These are phyloP conservation scores for Arabidopsis hybrid DNA, from an alignment of 441 rosid species.

Conservation along the genomic window DNA sequence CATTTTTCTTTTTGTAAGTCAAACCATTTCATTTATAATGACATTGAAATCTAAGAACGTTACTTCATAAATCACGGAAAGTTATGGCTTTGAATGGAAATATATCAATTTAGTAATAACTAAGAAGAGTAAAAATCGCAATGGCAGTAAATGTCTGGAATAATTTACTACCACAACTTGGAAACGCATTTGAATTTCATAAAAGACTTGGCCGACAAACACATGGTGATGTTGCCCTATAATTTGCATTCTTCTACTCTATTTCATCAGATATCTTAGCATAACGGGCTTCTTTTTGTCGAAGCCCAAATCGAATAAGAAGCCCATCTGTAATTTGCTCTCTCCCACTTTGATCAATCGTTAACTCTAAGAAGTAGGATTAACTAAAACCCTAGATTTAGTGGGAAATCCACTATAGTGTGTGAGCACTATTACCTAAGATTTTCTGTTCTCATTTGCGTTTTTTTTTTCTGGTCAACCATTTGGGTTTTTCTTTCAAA, in stretches of 20 bases:
- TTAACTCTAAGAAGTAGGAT: background rate
- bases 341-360: background rate
- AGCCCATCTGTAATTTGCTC: background rate
- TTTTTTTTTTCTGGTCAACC: background rate
- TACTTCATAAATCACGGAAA: background rate
- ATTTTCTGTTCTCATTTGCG: constrained; percentile 19
- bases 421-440: constrained; percentile 1
- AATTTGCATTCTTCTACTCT: background rate
- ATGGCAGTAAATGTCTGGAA: no score
- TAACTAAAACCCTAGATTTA: background rate
- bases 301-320: background rate
- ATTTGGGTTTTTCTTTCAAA: background rate
- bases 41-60: background rate
- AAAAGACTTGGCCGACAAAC: no score
- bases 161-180: no score
- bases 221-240: no score
- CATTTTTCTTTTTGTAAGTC: background rate
- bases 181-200: no score
- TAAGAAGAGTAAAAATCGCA: no score
- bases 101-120: no score
- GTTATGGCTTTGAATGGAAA: background rate
- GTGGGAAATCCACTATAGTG: background rate
- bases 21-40: background rate
- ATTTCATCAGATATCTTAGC: background rate
- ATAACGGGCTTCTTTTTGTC: background rate